phyloP scores from a whole-genome alignment of 176 grass and related monocot genomes.

The Musa beccarii region DNA sequence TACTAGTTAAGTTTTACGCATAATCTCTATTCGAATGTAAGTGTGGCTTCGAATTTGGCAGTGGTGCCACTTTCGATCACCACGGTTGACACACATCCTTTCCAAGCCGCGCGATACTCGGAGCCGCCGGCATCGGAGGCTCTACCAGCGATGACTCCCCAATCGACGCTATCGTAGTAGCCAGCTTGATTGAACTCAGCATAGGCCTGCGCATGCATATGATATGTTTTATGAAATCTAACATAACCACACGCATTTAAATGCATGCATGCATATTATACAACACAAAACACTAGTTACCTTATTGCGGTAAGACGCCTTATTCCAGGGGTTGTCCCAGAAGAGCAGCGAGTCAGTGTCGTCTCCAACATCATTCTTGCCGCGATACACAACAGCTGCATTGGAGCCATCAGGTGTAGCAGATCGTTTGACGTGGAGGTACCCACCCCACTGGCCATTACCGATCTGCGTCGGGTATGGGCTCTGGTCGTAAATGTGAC shows the following conservation, averaged over 20 bases:
- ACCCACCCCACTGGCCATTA: constrained; percentile 5
- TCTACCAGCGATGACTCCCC: neutral
- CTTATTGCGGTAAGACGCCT: neutral
- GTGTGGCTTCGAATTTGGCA: neutral
- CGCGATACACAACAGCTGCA: neutral
- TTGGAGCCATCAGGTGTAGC: neutral
- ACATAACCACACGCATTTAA: neutral
- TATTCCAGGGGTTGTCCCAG: neutral
- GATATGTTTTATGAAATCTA: neutral
- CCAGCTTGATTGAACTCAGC: neutral
- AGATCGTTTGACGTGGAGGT: neutral
- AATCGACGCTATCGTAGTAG: neutral
- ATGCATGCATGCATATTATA: neutral
- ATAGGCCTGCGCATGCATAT: neutral
- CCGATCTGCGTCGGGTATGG: neutral
- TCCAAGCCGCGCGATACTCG: neutral
- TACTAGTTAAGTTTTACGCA: too few species aligned
- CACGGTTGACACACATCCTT: neutral
- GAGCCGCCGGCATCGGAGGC: neutral
- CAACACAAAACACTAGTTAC: neutral
- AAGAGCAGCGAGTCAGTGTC: neutral
- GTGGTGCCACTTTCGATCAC: neutral
- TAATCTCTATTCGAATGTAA: neutral
- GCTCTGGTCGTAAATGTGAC: neutral
- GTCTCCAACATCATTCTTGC: neutral